Evolutionary conservation across 495 filamentous ascomycete species (phyloP).

Genomic region (Achaetomiella virescens): DNA sequence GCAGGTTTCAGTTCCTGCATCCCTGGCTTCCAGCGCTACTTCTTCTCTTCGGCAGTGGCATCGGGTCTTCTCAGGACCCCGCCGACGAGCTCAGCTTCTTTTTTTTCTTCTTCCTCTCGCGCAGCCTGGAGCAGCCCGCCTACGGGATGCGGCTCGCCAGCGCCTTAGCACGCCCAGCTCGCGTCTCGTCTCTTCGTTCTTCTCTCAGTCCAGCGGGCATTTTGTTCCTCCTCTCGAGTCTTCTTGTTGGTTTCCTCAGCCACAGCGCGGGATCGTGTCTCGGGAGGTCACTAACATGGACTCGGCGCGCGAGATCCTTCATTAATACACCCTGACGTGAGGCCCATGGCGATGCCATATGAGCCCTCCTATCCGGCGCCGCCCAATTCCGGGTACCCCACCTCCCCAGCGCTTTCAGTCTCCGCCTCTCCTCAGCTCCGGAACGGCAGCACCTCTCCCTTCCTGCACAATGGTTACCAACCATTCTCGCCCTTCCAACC

Average conservation of each 20-base stretch:
- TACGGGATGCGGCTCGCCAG: slow-evolving; percentile 19
- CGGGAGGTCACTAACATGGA: slow-evolving; percentile 29
- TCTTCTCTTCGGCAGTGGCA: slow-evolving; percentile 19
- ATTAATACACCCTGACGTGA: slow-evolving; percentile 44
- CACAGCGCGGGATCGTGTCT: slow-evolving; percentile 6
- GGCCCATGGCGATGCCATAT: slow-evolving; percentile 42
- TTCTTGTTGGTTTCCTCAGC: slow-evolving; percentile 58
- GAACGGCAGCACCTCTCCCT: slow-evolving; percentile 41
- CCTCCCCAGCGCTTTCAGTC: slow-evolving; percentile 42
- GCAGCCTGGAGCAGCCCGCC: slow-evolving; percentile 28
- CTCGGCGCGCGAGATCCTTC: slow-evolving; percentile 36
- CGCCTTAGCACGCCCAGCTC: slow-evolving; percentile 20
- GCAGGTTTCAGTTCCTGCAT: slow-evolving; percentile 25
- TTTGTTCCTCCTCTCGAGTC: slow-evolving; percentile 55
- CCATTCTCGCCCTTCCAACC: slow-evolving; percentile 72
- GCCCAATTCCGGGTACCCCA: slow-evolving; percentile 36
- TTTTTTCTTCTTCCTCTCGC: slow-evolving; percentile 33
- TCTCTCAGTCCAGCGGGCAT: slow-evolving; percentile 55
- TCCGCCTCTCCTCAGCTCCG: slow-evolving; percentile 42
- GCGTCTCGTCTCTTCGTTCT: slow-evolving; percentile 31
- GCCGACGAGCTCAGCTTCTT: slow-evolving; percentile 40
- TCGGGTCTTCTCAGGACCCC: slow-evolving; percentile 44
- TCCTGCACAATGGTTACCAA: slow-evolving; percentile 33
- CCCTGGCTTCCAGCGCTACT: slow-evolving; percentile 21
- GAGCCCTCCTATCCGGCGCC: slow-evolving; percentile 39